phyloP scores from a whole-genome alignment of 1,284 basidiomycete species.

The Rhodotorula sp. region DNA sequence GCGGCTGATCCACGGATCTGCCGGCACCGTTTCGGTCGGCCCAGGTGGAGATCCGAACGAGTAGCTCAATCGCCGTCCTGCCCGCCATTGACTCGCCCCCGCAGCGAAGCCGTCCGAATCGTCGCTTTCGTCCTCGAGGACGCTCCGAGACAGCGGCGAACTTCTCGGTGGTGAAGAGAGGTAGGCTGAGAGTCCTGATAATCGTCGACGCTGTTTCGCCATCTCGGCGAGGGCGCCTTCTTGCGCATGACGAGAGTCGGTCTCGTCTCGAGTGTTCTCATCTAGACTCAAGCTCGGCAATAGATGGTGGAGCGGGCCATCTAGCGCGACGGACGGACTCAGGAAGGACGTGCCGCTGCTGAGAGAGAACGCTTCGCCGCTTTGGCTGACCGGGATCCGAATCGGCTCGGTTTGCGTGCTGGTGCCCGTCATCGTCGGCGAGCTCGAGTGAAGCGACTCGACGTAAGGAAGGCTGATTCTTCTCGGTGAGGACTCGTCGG shows the following conservation, averaged over 20 bases:
- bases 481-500: too few relatives aligned
- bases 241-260: neutral
- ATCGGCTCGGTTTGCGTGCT: neutral
- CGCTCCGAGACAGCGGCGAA: constrained; percentile 14
- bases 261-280: neutral
- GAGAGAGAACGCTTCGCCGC: neutral
- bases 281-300: constrained; percentile 3
- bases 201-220: neutral
- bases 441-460: neutral
- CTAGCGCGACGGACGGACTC: neutral
- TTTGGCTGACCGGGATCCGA: neutral
- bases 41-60: neutral
- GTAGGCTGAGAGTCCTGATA: neutral
- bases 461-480: neutral
- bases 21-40: neutral
- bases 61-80: neutral
- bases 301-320: constrained; percentile 23
- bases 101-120: neutral
- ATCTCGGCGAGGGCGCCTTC: neutral
- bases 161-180: constrained; percentile 6
- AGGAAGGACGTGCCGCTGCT: constrained; percentile 1
- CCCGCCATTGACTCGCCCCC: neutral
- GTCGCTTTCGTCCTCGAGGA: neutral
- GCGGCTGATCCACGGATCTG: neutral
- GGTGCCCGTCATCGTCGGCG: neutral